These are phyloP conservation scores for Diaporthe eres DNA, from an alignment of 2,329 filamentous ascomycete genomes.

Conservation along the genomic window DNA sequence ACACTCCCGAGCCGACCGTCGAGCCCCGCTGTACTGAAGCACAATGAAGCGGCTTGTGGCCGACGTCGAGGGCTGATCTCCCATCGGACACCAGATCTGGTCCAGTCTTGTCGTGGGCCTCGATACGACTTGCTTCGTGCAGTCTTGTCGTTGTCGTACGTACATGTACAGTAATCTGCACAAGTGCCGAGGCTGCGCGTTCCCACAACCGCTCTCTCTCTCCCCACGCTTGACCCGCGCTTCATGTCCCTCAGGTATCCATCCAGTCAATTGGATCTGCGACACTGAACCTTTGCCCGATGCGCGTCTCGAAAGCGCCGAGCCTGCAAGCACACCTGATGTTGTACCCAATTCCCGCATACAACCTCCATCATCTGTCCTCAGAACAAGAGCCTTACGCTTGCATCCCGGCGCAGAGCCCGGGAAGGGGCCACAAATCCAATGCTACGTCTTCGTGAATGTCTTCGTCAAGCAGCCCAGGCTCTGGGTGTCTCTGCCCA, in stretches of 20 bases:
- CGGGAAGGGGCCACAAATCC: not conserved
- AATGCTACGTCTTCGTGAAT: not conserved
- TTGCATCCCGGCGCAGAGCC: constrained; percentile 6
- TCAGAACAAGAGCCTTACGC: not conserved
- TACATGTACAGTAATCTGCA: not conserved
- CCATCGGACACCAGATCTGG: constrained; percentile 21
- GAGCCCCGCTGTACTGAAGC: constrained; percentile 23
- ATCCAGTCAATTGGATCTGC: constrained; percentile 21
- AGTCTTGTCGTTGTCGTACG: constrained; percentile 8
- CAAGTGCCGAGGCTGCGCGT: constrained; percentile 27
- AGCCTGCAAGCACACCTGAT: constrained; percentile 12
- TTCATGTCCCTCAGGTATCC: constrained; percentile 24
- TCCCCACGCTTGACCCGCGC: constrained; percentile 20
- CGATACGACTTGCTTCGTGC: constrained; percentile 6
- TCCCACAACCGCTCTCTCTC: not conserved
- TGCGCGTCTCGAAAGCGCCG: constrained; percentile 11
- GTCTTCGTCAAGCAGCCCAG: not conserved
- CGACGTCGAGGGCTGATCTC: constrained; percentile 22
- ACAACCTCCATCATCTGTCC: constrained; percentile 4
- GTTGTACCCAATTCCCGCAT: constrained; percentile 17
- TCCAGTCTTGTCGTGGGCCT: constrained; percentile 27
- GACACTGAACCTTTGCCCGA: constrained; percentile 3
- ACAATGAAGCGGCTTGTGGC: constrained; percentile 24
- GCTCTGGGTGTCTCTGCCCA: not conserved
- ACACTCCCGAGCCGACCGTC: constrained; percentile 9